A percentile compares a stretch with the other conserved stretches of the same genome.
These are phyloP conservation scores for Neurospora sp. DNA, from an alignment of 495 filamentous ascomycete genomes.

Conservation along the genomic window DNA sequence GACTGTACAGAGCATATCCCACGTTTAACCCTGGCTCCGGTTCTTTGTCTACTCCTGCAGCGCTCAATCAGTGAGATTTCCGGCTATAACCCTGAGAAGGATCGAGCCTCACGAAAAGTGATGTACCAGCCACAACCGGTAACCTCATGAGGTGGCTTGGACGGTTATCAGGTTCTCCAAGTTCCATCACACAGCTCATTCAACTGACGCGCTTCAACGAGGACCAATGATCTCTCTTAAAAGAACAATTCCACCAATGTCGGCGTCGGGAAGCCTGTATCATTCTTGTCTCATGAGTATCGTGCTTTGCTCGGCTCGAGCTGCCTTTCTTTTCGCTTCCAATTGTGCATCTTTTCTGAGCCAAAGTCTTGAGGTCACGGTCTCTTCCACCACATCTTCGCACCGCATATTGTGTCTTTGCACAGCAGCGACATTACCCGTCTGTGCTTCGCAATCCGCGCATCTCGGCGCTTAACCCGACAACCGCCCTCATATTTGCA, in stretches of 20 bases:
- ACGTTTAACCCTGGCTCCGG: neutral
- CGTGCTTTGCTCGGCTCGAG: neutral
- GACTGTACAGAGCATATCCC: neutral
- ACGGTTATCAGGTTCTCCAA: neutral
- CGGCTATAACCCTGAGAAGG: neutral
- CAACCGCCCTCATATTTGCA: neutral
- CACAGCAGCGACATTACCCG: neutral
- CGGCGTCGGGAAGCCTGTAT: neutral
- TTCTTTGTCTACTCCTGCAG: neutral
- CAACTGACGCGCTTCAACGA: neutral
- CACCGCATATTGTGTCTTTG: neutral
- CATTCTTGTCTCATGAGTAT: neutral
- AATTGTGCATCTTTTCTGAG: neutral
- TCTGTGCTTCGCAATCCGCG: neutral
- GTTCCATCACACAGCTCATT: neutral
- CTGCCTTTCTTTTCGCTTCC: neutral
- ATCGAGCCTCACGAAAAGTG: neutral
- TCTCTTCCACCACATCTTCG: neutral
- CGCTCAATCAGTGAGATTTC: neutral
- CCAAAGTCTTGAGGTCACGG: neutral
- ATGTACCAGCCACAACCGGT: neutral
- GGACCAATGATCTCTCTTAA: neutral
- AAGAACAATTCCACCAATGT: neutral
- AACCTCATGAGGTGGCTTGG: neutral
- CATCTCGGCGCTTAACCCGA: neutral